phyloP scores from a whole-genome alignment of 345 rosid genomes.

The Citrus sinensis region DNA sequence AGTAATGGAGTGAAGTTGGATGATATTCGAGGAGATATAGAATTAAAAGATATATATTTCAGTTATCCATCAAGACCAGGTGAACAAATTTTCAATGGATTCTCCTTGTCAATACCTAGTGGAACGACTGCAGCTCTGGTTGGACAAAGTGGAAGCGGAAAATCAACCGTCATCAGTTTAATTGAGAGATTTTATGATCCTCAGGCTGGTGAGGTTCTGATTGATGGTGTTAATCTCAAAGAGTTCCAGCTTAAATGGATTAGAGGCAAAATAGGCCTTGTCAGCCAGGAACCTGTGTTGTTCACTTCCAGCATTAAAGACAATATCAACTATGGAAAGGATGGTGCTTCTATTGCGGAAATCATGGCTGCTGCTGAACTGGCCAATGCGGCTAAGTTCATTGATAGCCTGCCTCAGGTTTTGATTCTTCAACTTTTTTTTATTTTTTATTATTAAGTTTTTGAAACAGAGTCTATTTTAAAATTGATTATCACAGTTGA shows the following conservation, averaged over 20 bases:
- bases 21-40: constrained; percentile 31
- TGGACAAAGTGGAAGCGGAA: constrained; percentile 52
- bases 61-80: constrained; percentile 43
- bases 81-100: constrained; percentile 36
- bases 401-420: constrained; percentile 46
- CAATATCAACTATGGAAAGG: constrained; percentile 43
- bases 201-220: constrained; percentile 34
- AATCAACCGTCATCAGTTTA: constrained; percentile 42
- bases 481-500: neutral
- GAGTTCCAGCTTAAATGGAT: constrained; percentile 45
- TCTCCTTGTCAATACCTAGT: constrained; percentile 37
- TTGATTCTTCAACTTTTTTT: neutral
- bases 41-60: constrained; percentile 36
- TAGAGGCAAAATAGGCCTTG: constrained; percentile 43
- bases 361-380: constrained; percentile 36
- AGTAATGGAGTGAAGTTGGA: constrained; percentile 24
- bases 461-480: neutral
- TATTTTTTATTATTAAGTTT: neutral
- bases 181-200: constrained; percentile 49
- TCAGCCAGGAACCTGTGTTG: constrained; percentile 48
- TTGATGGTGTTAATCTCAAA: constrained; percentile 36
- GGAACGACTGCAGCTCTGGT: constrained; percentile 44
- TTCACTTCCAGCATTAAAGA: constrained; percentile 40
- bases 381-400: constrained; percentile 47
- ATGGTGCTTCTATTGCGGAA: constrained; percentile 31